These are phyloP conservation scores for Castanopsis chinensis DNA, from an alignment of 306 rosid genomes.

Conservation along the genomic window DNA sequence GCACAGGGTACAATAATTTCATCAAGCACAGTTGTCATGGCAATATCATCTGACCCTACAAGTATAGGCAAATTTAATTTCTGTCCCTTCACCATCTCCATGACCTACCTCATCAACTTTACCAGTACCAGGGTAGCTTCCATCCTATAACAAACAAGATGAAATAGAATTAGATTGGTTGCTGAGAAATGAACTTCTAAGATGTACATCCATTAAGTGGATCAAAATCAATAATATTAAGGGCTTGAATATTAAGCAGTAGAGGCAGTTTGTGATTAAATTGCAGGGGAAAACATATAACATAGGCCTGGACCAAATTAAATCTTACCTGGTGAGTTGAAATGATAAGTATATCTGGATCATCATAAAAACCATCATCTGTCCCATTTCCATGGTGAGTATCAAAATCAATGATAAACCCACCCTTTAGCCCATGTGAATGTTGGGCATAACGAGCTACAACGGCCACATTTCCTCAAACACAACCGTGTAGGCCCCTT, in stretches of 20 bases:
- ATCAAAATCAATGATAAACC: slow-evolving; percentile 90
- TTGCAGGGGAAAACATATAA: neutral
- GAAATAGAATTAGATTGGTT: neutral
- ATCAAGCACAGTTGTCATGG: slow-evolving; percentile 74
- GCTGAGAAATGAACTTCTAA: neutral
- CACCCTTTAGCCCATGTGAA: slow-evolving; percentile 77
- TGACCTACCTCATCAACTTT: slow-evolving; percentile 75
- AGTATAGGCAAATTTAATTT: slow-evolving; percentile 89
- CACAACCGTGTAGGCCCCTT: slow-evolving; percentile 94
- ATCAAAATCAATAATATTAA: neutral
- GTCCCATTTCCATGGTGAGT: slow-evolving; percentile 97
- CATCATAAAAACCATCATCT: slow-evolving; percentile 85
- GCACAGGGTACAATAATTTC: slow-evolving; percentile 88
- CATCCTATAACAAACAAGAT: slow-evolving; percentile 50
- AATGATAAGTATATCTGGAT: slow-evolving; percentile 83
- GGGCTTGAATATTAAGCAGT: neutral
- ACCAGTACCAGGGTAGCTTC: slow-evolving; percentile 98
- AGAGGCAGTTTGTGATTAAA: slow-evolving; percentile 21
- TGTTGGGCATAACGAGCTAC: slow-evolving; percentile 92
- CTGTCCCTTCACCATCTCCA: slow-evolving; percentile 82
- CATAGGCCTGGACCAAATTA: slow-evolving; percentile 13
- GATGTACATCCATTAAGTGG: neutral
- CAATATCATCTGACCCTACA: slow-evolving; percentile 87
- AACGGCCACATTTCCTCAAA: slow-evolving; percentile 88
- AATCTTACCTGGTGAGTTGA: slow-evolving; percentile 91